A percentile compares a stretch with the other conserved stretches of the same genome.
phyloP scores from a whole-genome alignment of 495 filamentous ascomycete genomes.

The Pyrenula aspistea region DNA sequence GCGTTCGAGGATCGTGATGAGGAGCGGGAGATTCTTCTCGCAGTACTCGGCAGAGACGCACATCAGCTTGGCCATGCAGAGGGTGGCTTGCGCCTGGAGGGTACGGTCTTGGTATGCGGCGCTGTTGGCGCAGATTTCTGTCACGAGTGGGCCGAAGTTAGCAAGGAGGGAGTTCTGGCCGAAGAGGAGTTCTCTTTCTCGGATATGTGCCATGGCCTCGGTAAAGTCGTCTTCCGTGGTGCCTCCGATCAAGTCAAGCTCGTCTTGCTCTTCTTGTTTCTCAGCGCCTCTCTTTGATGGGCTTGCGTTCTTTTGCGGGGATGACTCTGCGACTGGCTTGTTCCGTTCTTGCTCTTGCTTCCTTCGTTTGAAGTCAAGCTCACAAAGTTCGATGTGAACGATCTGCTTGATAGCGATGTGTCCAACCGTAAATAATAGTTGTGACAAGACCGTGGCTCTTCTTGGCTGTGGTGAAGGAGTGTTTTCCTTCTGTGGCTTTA shows the following conservation, averaged over 20 bases:
- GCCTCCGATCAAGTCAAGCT: conserved; percentile 91
- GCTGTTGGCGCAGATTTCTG: conserved; percentile 90
- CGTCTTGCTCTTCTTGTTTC: conserved; percentile 47
- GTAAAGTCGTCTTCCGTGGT: conserved; percentile 98
- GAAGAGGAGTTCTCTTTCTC: conserved; percentile 87
- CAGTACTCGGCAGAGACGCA: conserved; percentile 93
- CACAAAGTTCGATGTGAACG: conserved; percentile 96
- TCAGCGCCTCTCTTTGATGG: conserved; percentile 33
- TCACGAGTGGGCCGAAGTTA: conserved; percentile 80
- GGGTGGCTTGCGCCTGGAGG: conserved; percentile 81
- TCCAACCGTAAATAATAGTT: conserved; percentile 89
- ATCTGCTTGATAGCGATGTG: conserved; percentile 98
- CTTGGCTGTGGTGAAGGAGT: conserved; percentile 20
- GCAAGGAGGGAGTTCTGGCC: conserved; percentile 73
- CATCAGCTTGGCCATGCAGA: conserved; percentile 98
- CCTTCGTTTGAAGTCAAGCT: conserved; percentile 91
- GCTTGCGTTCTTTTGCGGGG: conserved; percentile 37
- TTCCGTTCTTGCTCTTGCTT: conserved; percentile 92
- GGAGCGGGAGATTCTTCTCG: conserved; percentile 79
- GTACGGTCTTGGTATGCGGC: conserved; percentile 76
- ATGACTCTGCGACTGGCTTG: conserved; percentile 27
- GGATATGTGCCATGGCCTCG: conserved; percentile 87
- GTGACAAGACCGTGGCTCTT: conserved; percentile 51
- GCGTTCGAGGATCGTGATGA: conserved; percentile 96
- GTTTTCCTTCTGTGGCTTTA: conserved; percentile 36